A percentile compares a stretch with the other conserved stretches of the same genome.
Conservation (phyloP, 2,329 filamentous ascomycete species). For the Botrytis deweyae region DNA sequence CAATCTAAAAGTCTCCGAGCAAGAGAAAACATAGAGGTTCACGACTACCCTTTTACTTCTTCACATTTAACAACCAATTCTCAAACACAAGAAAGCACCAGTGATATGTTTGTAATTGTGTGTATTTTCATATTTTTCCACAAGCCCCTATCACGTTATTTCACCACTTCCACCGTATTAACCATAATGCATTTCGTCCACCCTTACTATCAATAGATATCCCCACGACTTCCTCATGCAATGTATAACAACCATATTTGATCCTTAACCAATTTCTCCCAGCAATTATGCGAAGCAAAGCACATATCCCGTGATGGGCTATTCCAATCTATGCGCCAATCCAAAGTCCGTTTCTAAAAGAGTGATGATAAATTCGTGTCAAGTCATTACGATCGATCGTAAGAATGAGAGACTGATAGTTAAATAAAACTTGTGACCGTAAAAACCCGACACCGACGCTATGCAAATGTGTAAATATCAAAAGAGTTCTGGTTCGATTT, state of each 20-base stretch:
- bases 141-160: background rate
- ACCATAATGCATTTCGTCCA: background rate
- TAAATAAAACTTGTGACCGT: constrained; percentile 20
- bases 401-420: constrained; percentile 23
- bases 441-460: constrained; percentile 19
- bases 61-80: background rate
- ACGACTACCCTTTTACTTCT: no score
- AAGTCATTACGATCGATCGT: constrained; percentile 23
- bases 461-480: constrained; percentile 25
- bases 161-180: constrained; percentile 6
- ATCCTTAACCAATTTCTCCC: background rate
- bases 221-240: background rate
- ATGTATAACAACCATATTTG: background rate
- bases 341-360: constrained; percentile 17
- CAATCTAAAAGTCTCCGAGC: background rate
- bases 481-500: constrained; percentile 7
- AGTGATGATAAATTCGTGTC: constrained; percentile 18
- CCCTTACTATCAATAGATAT: background rate
- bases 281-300: constrained; percentile 18
- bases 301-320: constrained; percentile 9
- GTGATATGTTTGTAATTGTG: background rate
- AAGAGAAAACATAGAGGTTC: background rate
- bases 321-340: constrained; percentile 22
- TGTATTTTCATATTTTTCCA: background rate
- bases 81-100: background rate